phyloP scores from a whole-genome alignment of 2,329 filamentous ascomycete genomes.

The Periconia digitata region DNA sequence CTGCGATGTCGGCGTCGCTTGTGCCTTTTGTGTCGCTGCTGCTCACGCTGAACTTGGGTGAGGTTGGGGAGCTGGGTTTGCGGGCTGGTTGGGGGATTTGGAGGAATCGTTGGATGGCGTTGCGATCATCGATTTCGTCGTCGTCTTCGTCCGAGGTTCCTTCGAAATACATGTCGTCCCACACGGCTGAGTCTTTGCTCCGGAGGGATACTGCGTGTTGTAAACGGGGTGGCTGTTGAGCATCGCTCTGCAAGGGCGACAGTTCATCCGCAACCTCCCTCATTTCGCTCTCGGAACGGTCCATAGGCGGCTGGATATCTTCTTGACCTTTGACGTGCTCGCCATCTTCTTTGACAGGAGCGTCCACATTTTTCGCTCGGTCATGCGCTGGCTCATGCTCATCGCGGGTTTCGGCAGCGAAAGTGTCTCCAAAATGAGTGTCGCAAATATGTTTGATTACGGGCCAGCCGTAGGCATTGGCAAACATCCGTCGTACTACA shows the following conservation, averaged over 20 bases:
- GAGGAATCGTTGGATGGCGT: conserved; percentile 39
- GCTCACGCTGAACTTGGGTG: conserved; percentile 16
- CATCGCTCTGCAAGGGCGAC: conserved; percentile 31
- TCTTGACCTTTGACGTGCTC: conserved; percentile 61
- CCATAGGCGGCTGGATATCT: conserved; percentile 37
- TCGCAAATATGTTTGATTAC: conserved; percentile 94
- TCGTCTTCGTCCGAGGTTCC: conserved; percentile 52
- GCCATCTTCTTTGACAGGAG: conserved; percentile 63
- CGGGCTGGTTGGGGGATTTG: conserved; percentile 24
- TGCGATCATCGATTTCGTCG: conserved; percentile 43
- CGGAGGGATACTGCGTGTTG: conserved; percentile 29
- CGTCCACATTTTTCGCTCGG: conserved; percentile 63
- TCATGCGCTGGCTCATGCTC: conserved; percentile 68
- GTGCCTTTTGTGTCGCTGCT: conserved; percentile 29
- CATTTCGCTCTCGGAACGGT: conserved; percentile 51
- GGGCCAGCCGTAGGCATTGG: conserved; percentile 97
- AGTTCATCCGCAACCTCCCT: conserved; percentile 50
- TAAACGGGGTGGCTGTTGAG: conserved; percentile 19
- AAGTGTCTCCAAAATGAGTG: conserved; percentile 84
- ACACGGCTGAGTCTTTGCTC: conserved; percentile 47
- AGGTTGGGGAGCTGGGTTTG: conserved; percentile 15
- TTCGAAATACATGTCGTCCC: conserved; percentile 54
- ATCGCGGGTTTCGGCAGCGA: conserved; percentile 65
- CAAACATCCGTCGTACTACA: conserved; percentile 92
- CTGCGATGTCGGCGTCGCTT: conserved; percentile 43